phyloP scores from a whole-genome alignment of 331 rosid species.

The Dryas integrifolia region DNA sequence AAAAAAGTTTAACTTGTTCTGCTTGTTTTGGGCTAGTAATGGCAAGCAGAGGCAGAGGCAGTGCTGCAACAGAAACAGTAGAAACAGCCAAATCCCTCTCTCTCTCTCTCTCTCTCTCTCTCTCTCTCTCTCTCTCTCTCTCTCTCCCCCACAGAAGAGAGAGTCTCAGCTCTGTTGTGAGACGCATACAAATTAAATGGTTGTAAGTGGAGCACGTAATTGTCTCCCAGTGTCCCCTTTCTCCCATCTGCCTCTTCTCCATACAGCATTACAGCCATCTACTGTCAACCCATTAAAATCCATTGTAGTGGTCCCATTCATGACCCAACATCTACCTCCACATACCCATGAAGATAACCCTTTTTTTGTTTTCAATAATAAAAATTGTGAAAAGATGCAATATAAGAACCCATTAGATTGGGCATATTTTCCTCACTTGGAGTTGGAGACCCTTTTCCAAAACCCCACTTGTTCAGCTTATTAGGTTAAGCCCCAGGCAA shows the following conservation, averaged over 20 bases:
- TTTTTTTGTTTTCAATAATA: not conserved
- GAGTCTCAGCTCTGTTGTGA: constrained; percentile 44
- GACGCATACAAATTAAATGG: constrained; percentile 59
- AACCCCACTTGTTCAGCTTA: not conserved
- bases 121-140: constrained; percentile 19
- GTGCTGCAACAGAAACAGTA: not conserved
- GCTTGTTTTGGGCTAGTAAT: constrained; percentile 24
- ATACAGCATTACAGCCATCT: constrained; percentile 33
- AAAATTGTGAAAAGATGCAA: constrained; percentile 6
- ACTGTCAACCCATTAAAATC: constrained; percentile 60
- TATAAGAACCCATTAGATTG: constrained; percentile 23
- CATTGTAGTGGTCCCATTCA: constrained; percentile 18
- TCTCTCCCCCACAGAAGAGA: constrained; percentile 9
- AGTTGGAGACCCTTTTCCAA: not conserved
- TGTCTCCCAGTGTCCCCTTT: constrained; percentile 61
- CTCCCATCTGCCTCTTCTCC: constrained; percentile 82
- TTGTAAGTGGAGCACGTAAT: constrained; percentile 61
- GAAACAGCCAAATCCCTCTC: constrained; percentile 42
- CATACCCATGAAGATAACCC: constrained; percentile 35
- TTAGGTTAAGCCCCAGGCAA: not conserved
- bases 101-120: not conserved
- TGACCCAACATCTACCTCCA: constrained; percentile 41
- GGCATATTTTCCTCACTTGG: constrained; percentile 22
- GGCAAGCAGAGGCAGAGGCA: constrained; percentile 25
- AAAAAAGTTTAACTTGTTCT: constrained; percentile 1